Conservation (phyloP, 2,329 filamentous ascomycete species). For the Cercospora nicotianae region DNA sequence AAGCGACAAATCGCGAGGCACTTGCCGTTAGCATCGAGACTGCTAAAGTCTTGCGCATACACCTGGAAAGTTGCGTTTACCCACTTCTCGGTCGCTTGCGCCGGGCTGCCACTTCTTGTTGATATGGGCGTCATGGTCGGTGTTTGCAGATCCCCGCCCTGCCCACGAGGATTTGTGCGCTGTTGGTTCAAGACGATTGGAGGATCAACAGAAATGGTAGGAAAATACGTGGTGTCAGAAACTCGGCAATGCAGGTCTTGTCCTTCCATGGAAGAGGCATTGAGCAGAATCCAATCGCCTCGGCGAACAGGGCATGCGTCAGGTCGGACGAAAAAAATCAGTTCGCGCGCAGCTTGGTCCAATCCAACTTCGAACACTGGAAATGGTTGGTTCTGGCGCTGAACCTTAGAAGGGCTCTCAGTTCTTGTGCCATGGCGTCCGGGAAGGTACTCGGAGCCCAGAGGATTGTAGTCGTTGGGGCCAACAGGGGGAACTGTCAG, state of each 20-base stretch:
- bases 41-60: constrained; percentile 61
- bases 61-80: constrained; percentile 41
- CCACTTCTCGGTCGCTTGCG: constrained; percentile 32
- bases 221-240: constrained; percentile 46
- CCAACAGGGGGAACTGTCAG: constrained; percentile 51
- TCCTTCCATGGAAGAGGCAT: constrained; percentile 14
- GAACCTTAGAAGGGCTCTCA: neutral
- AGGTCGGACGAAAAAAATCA: constrained; percentile 42
- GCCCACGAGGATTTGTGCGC: neutral
- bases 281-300: constrained; percentile 55
- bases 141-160: neutral
- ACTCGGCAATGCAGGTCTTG: constrained; percentile 53
- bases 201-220: constrained; percentile 43
- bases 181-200: constrained; percentile 22
- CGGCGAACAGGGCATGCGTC: constrained; percentile 41
- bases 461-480: constrained; percentile 16
- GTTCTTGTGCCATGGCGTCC: neutral
- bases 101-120: constrained; percentile 21
- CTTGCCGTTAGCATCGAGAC: constrained; percentile 50
- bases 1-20: constrained; percentile 52
- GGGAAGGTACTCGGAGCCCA: neutral
- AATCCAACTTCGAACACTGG: constrained; percentile 31
- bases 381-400: neutral
- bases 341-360: constrained; percentile 43
- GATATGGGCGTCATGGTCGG: constrained; percentile 18